Evolutionary conservation across 1,284 basidiomycete genomes (phyloP).

Genomic region (Neolentinus lepideus): DNA sequence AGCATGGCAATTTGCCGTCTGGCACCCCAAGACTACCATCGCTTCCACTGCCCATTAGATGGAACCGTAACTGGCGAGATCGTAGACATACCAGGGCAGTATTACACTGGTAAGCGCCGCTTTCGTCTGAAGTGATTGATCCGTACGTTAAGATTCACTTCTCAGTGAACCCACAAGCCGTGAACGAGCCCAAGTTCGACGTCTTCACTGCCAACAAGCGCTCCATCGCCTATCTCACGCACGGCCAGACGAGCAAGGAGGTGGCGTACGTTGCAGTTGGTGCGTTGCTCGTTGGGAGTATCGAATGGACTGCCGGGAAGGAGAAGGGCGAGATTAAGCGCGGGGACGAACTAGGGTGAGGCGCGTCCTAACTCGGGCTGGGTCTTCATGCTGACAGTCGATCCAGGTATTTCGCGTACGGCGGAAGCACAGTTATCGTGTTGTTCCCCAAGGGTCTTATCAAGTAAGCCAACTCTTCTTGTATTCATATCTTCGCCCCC

Average conservation of each 20-base stretch:
- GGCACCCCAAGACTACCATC: conserved; percentile 80
- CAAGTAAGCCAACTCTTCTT: conserved; percentile 23
- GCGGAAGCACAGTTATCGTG: conserved; percentile 61
- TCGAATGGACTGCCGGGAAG: conserved; percentile 21
- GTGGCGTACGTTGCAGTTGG: conserved; percentile 60
- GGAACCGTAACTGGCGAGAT: conserved; percentile 42
- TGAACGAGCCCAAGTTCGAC: conserved; percentile 65
- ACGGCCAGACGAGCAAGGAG: conserved; percentile 32
- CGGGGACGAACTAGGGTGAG: conserved; percentile 47
- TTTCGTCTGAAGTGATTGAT: background rate
- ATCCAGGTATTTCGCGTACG: conserved; percentile 49
- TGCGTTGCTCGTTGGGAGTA: conserved; percentile 46
- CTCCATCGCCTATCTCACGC: conserved; percentile 45
- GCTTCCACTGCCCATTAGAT: conserved; percentile 76
- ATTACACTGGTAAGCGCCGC: conserved; percentile 44
- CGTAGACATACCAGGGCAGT: conserved; percentile 46
- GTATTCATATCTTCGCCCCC: background rate
- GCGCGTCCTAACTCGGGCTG: conserved; percentile 3
- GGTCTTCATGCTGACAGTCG: too few species aligned
- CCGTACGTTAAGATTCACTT: background rate
- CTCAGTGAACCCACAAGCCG: conserved; percentile 73
- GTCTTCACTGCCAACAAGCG: conserved; percentile 72
- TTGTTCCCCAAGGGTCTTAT: conserved; percentile 59
- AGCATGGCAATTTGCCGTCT: conserved; percentile 67
- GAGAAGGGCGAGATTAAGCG: conserved; percentile 31